Percentiles rank a stretch among this genome's conserved stretches.
Conservation (phyloP, 345 rosid species). For the Salix udensis region DNA sequence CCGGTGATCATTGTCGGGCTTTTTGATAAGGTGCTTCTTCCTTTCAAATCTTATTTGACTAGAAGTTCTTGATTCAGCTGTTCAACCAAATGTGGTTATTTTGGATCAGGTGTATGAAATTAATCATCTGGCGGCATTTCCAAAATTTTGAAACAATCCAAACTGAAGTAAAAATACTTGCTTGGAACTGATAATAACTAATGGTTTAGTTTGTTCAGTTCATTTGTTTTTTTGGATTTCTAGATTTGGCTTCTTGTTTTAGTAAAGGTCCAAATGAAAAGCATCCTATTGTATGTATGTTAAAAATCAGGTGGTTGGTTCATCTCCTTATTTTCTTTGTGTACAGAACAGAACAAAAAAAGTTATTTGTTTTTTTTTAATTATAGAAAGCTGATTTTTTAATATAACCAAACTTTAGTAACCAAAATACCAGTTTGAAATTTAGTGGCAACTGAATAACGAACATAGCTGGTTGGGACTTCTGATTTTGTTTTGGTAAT, state of each 20-base stretch:
- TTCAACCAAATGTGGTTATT: not conserved
- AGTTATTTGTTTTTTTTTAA: not conserved
- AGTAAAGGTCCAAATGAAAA: not conserved
- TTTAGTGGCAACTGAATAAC: not conserved
- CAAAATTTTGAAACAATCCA: not conserved
- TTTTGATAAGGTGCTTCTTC: conserved; percentile 75
- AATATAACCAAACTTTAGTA: not conserved
- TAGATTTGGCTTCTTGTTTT: not conserved
- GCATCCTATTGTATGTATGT: not conserved
- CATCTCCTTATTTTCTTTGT: not conserved
- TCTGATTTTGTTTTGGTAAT: not conserved
- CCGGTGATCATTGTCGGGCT: conserved; percentile 93
- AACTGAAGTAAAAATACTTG: not conserved
- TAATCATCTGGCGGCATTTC: not conserved
- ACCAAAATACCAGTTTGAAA: not conserved
- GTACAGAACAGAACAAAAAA: not conserved
- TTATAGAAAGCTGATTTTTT: not conserved
- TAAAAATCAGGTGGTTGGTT: not conserved
- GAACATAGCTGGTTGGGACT: not conserved
- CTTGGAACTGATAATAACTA: not conserved
- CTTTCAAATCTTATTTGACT: not conserved
- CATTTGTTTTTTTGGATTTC: not conserved
- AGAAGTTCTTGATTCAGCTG: not conserved
- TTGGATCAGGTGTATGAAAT: not conserved
- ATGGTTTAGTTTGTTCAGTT: not conserved